Percentiles rank a stretch among this genome's conserved stretches.
These are phyloP conservation scores for Paralagenidium karlingii DNA, from an alignment of 352 stramenopile species.

Conservation along the genomic window DNA sequence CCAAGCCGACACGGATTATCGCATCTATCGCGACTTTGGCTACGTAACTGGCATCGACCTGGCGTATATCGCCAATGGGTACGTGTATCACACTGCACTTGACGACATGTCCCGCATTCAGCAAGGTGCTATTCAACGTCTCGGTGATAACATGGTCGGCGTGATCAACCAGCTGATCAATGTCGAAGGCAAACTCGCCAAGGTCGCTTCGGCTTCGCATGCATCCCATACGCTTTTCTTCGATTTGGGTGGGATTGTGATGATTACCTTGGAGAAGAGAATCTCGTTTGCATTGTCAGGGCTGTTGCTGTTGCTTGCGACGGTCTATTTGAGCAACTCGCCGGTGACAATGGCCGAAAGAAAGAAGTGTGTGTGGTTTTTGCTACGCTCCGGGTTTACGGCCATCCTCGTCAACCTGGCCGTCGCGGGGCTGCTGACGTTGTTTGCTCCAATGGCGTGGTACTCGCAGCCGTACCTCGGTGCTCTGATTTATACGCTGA, in stretches of 20 bases:
- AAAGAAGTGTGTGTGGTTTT: slow-evolving; percentile 20
- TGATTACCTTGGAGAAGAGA: slow-evolving; percentile 44
- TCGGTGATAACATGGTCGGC: slow-evolving; percentile 58
- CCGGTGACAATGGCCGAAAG: slow-evolving; percentile 23
- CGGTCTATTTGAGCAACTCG: slow-evolving; percentile 27
- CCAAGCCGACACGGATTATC: slow-evolving; percentile 58
- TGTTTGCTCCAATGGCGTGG: slow-evolving; percentile 57
- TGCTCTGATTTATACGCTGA: slow-evolving; percentile 22
- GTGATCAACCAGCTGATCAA: slow-evolving; percentile 36
- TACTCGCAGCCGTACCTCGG: slow-evolving; percentile 44
- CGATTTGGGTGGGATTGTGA: slow-evolving; percentile 44
- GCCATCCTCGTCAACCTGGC: slow-evolving; percentile 20
- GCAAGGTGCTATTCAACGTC: slow-evolving; percentile 39
- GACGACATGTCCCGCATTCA: slow-evolving; percentile 67
- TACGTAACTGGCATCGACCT: slow-evolving; percentile 73
- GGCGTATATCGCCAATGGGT: slow-evolving; percentile 68
- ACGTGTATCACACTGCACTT: slow-evolving; percentile 65
- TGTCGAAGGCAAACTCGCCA: slow-evolving; percentile 25
- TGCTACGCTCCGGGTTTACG: slow-evolving; percentile 18
- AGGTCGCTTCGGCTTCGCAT: slow-evolving; percentile 38
- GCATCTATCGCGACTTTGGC: slow-evolving; percentile 60
- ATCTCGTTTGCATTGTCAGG: slow-evolving; percentile 22
- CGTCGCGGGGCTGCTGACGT: slow-evolving; percentile 29
- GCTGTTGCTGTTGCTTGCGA: slow-evolving; percentile 19
- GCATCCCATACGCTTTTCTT: slow-evolving; percentile 64